Evolutionary conservation across 371 early-diverging fungal species (phyloP).

Genomic region (Syncephalastrum racemosum): DNA sequence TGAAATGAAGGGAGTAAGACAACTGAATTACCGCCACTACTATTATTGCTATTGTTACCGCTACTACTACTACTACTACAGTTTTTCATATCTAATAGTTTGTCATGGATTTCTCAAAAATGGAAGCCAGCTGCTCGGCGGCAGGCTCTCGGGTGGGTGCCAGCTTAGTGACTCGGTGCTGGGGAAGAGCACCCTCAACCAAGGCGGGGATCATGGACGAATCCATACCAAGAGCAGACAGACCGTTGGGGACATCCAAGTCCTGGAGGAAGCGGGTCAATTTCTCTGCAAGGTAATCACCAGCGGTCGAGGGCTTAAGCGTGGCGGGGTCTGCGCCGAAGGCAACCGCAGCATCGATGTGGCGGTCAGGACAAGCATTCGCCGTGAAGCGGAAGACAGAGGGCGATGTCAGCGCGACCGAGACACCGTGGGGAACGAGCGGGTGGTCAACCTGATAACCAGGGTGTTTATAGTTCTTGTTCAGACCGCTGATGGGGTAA

Average conservation of each 20-base stretch:
- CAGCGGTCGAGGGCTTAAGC: constrained; percentile 73
- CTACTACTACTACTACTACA: no score
- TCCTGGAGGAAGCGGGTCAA: constrained; percentile 71
- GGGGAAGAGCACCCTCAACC: constrained; percentile 87
- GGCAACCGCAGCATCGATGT: constrained; percentile 79
- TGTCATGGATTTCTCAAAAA: constrained; percentile 71
- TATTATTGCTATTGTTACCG: not conserved
- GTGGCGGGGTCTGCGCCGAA: constrained; percentile 75
- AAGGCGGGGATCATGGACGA: constrained; percentile 68
- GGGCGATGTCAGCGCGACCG: constrained; percentile 87
- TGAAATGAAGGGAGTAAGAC: not conserved
- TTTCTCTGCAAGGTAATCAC: constrained; percentile 74
- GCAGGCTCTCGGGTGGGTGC: constrained; percentile 76
- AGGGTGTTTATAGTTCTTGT: constrained; percentile 79
- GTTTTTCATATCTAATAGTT: constrained; percentile 49
- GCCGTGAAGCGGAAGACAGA: constrained; percentile 88
- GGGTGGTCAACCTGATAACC: constrained; percentile 79
- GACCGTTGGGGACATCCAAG: constrained; percentile 82
- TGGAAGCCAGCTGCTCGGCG: constrained; percentile 61
- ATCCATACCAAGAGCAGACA: constrained; percentile 78
- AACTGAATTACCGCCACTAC: not conserved
- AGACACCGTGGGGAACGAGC: constrained; percentile 73
- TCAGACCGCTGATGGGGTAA: constrained; percentile 82
- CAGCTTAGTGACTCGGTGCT: constrained; percentile 91
- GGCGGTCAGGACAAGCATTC: constrained; percentile 79